Evolutionary conservation across 164 flowering plant species (phyloP).

Genomic region (Liriodendron chinense): DNA sequence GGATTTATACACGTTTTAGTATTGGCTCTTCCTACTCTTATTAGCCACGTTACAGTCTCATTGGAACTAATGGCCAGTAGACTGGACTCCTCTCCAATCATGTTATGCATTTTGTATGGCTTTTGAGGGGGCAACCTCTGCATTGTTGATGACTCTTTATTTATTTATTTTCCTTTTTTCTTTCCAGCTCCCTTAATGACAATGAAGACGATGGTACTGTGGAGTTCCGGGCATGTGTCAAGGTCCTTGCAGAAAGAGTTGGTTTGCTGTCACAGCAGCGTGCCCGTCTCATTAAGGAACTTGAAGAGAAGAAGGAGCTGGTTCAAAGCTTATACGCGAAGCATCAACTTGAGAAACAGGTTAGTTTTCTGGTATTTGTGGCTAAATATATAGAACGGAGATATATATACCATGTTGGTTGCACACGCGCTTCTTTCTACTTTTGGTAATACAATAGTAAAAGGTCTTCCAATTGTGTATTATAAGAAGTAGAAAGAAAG

Average conservation of each 20-base stretch:
- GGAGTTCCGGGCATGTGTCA: conserved; percentile 75
- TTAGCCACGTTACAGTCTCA: no score
- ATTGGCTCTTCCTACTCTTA: no score
- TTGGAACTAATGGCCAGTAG: no score
- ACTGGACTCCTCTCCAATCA: no score
- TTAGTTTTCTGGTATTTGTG: conserved; percentile 14
- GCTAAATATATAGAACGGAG: not conserved
- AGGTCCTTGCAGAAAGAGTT: conserved; percentile 86
- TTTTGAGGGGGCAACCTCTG: not conserved
- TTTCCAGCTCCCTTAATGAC: conserved; percentile 61
- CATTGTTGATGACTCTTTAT: not conserved
- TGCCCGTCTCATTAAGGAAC: conserved; percentile 61
- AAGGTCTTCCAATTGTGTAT: no score
- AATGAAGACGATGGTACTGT: conserved; percentile 70
- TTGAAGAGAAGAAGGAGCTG: conserved; percentile 86
- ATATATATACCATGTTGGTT: no score
- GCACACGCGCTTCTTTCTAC: no score
- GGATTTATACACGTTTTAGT: no score
- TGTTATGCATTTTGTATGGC: no score
- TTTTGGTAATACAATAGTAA: no score
- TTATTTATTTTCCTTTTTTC: not conserved
- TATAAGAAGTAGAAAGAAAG: no score
- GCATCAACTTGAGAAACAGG: conserved; percentile 97
- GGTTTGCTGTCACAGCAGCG: conserved; percentile 65
- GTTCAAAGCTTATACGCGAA: conserved; percentile 68